Base-by-base conservation (phyloP, 768 basidiomycete species). In the Leucocoprinus birnbaumii region DNA sequence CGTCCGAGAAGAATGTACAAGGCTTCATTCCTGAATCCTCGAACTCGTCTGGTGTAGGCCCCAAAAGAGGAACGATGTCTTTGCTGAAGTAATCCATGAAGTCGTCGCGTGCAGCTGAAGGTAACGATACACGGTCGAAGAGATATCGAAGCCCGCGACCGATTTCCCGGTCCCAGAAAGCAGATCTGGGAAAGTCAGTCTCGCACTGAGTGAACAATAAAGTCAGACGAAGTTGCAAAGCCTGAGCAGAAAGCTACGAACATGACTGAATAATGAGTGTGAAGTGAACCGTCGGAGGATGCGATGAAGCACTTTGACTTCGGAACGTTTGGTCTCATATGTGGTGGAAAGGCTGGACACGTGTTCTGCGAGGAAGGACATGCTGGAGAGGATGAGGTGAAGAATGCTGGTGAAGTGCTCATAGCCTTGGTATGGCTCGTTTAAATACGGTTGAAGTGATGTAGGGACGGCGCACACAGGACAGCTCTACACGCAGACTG, bases 1-100 rank as follows among this genome's bases (percentile, higher is more conserved):
- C 60, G 40, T 61, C 60, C 2, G 58, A 56, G 34, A 61, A 49
- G 48, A 53, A 61, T 18, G 60, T 58, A 18, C 46, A 53, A 2
- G 60, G 60, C 19, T 42, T 44, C 27, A 51, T 6, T 16, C 51
- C 55, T 22, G 25, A 40, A 10, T n/a, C 40, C 9, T 14, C 25
- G 42, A 58, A 56, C 21, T 56, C 55, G 13, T 51, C 24, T 7
- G 60, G 60, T 50, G 48, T 25, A 2, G 57, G 60, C 10, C 60
- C 60, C 3, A 61, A 58, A 4, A 53, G 54, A 24, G 60, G 60
- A 16, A 55, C 43, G 4, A 61, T 51, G 8, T 55, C 47, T n/a
- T 44, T 18, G 10, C 43, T 42, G 8, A 55, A 55, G 27, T 55
- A 55, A 13, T 31, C 41, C 40, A 55, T 42, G 42, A 55, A 55